Evolutionary conservation across 805 yeast genomes (phyloP), one percentile per base, ranked within the genome.

Genomic region (Komagataella kurtzmanii): DNA sequence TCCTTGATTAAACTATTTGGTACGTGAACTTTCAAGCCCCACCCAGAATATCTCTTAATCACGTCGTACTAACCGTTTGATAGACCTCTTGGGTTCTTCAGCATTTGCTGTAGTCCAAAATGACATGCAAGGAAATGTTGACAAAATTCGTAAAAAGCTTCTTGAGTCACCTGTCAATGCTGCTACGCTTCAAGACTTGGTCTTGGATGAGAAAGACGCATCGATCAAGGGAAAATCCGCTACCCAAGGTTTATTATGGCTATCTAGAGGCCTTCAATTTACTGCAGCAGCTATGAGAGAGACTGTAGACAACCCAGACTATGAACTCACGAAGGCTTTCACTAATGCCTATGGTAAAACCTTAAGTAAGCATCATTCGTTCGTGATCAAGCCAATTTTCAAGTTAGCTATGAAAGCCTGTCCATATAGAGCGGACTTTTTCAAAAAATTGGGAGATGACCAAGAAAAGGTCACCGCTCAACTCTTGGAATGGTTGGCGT

Each of bases 351-450:
- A 88, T 71, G 62, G 74, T 55, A 85, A 83, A 69, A 88, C 96
- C 4, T 76, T 88, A 64, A 76, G 84, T 54, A 81, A 88, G 67
- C 83, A 80, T 69, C 97, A 88, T 70, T 81, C 83, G 51, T 79
- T 88, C 76, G 72, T 88, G 61, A 75, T 88, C 55, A 85, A 83
- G 62, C 96, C 96, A 24, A 80, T 89, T 51, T 88, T 88, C 78
- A 87, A 87, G 70, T 75, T 89, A 65, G 97, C 97, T 49, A 89
- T 88, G 96, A 86, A 85, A 67, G 95, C 96, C 1, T 87, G 95
- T 67, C 97, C 97, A 10, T 89, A 87, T 69, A 80, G 96, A 72
- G 80, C 79, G 65, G 95, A 81, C 62, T 86, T 88, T 64, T 88
- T 87, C 61, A 82, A 67, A 54, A 88, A 88, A 71, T 76, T 88